These are phyloP conservation scores for Astragalus glycyphyllos DNA, from an alignment of 306 rosid genomes.

Conservation along the genomic window DNA sequence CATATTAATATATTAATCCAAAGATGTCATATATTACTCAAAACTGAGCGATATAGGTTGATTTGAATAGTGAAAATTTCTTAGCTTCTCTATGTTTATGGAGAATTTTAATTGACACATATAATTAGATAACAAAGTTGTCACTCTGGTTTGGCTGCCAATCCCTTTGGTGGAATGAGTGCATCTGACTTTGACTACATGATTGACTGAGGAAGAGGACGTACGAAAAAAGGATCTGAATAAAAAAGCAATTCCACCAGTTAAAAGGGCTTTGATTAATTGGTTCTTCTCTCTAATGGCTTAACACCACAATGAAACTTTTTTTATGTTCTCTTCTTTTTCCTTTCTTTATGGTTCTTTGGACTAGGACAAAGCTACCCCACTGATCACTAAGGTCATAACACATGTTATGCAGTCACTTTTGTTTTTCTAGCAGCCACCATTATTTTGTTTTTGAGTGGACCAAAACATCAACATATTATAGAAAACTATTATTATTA, in stretches of 20 bases:
- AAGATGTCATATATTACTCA: too few species aligned
- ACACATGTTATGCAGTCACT: slow-evolving; percentile 25
- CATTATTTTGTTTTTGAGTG: background rate
- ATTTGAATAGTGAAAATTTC: background rate
- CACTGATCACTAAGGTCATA: slow-evolving; percentile 34
- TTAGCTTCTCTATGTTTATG: background rate
- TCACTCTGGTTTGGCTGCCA: background rate
- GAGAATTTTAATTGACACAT: background rate
- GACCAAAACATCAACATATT: background rate
- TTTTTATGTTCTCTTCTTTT: slow-evolving; percentile 33
- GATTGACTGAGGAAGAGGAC: slow-evolving; percentile 44
- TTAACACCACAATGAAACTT: slow-evolving; percentile 31
- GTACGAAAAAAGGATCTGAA: slow-evolving; percentile 5
- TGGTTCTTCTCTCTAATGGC: slow-evolving; percentile 44
- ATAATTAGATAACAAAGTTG: background rate
- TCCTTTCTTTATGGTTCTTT: slow-evolving; percentile 31
- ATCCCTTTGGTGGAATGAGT: background rate
- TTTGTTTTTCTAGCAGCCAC: slow-evolving; percentile 20
- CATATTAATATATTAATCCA: too few species aligned
- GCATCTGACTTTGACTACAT: slow-evolving; percentile 48
- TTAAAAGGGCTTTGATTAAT: slow-evolving; percentile 32
- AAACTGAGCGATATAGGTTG: background rate
- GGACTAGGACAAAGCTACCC: slow-evolving; percentile 40
- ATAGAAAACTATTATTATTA: too few species aligned
- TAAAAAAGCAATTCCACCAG: slow-evolving; percentile 35